A percentile compares a stretch with the other conserved stretches of the same genome.
phyloP scores from a whole-genome alignment of 352 stramenopile genomes.

The Phytophthora niederhauseri region DNA sequence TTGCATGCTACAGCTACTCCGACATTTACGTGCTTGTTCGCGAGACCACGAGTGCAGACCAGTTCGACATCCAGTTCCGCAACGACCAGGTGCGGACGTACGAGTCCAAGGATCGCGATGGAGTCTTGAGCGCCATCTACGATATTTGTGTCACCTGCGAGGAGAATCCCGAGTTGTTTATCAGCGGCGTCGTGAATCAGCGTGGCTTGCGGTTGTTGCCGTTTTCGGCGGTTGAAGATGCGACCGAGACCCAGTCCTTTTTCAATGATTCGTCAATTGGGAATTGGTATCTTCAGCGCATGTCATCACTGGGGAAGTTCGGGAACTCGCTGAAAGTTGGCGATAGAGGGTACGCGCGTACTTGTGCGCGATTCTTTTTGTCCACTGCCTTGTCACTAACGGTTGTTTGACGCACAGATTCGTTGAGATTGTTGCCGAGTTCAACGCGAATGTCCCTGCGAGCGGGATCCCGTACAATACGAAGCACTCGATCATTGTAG shows the following conservation, averaged over 20 bases:
- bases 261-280: slow-evolving; percentile 84
- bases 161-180: slow-evolving; percentile 75
- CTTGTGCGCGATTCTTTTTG: background rate
- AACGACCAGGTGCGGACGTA: slow-evolving; percentile 72
- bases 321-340: slow-evolving; percentile 54
- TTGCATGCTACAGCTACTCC: slow-evolving; percentile 67
- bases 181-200: slow-evolving; percentile 71
- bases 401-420: slow-evolving; percentile 48
- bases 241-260: slow-evolving; percentile 70
- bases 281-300: slow-evolving; percentile 79
- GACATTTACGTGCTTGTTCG: slow-evolving; percentile 80
- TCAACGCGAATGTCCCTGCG: slow-evolving; percentile 90
- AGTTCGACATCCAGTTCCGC: slow-evolving; percentile 81
- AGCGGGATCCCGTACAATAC: slow-evolving; percentile 88
- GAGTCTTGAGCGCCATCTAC: slow-evolving; percentile 76
- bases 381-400: slow-evolving; percentile 7
- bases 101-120: slow-evolving; percentile 68
- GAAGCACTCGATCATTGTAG: slow-evolving; percentile 76
- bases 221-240: slow-evolving; percentile 75
- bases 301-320: slow-evolving; percentile 73
- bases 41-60: slow-evolving; percentile 38
- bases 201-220: slow-evolving; percentile 71
- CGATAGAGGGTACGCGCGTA: slow-evolving; percentile 67
- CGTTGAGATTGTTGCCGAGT: slow-evolving; percentile 84
- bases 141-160: slow-evolving; percentile 81